Evolutionary conservation across 2,329 filamentous ascomycete genomes (phyloP).

Genomic region (Xylaria digitata): DNA sequence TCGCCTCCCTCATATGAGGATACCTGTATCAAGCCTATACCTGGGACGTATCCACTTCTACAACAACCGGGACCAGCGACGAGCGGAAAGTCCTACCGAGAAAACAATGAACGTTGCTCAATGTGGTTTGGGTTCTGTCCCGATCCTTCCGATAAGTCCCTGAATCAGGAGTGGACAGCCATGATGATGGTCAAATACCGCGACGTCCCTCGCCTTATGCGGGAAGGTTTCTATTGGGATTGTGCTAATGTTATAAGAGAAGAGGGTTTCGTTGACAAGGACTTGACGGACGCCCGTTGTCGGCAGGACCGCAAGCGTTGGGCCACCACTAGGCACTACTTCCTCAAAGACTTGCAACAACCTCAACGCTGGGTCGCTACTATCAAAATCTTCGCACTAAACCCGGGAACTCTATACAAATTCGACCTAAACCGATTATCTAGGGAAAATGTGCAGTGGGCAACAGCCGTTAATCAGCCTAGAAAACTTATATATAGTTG

Average conservation of each 20-base stretch:
- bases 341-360: constrained; percentile 3
- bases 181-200: not conserved
- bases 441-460: not conserved
- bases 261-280: not conserved
- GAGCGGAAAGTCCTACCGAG: not conserved
- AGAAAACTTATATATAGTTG: not conserved
- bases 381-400: not conserved
- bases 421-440: not conserved
- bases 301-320: not conserved
- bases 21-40: too few relatives aligned
- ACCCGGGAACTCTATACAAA: not conserved
- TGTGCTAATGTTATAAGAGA: constrained; percentile 7
- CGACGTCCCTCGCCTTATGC: constrained; percentile 20
- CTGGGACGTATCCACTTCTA: too few relatives aligned
- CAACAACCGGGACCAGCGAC: constrained; percentile 17
- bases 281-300: not conserved
- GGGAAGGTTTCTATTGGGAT: constrained; percentile 21
- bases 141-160: not conserved
- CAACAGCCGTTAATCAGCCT: not conserved
- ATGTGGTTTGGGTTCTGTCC: constrained; percentile 1
- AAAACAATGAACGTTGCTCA: not conserved
- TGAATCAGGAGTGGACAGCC: not conserved
- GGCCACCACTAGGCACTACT: not conserved
- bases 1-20: too few relatives aligned
- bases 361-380: constrained; percentile 11